A percentile compares a stretch with the other conserved stretches of the same genome.
These are phyloP conservation scores for Sordaria brevicollis DNA, from an alignment of 495 filamentous ascomycete genomes.

Conservation along the genomic window DNA sequence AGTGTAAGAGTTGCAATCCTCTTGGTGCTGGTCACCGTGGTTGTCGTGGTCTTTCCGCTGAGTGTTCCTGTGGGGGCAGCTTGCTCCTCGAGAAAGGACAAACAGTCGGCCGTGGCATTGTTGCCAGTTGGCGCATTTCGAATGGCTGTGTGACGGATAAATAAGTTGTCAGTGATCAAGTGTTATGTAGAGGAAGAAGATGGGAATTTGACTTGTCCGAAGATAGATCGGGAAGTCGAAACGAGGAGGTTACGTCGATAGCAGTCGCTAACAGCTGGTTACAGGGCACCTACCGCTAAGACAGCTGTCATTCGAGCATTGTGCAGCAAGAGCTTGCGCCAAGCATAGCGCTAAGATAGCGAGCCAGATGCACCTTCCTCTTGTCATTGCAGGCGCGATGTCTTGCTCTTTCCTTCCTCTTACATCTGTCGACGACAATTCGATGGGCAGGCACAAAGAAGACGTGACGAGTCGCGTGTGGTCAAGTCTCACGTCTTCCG, in stretches of 20 bases:
- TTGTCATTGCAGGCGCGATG: not conserved
- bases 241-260: not conserved
- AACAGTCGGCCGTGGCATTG: slow-evolving; percentile 18
- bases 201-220: not conserved
- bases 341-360: not conserved
- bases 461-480: not conserved
- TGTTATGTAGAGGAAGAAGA: not conserved
- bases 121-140: slow-evolving; percentile 4
- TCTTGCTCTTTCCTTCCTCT: not conserved
- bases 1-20: slow-evolving; percentile 1
- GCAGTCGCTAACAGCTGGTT: not conserved
- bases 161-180: not conserved
- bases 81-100: slow-evolving; percentile 5
- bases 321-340: not conserved
- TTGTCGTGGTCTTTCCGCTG: slow-evolving; percentile 4
- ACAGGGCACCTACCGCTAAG: slow-evolving; percentile 11
- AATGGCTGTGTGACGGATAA: slow-evolving; percentile 9
- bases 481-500: not conserved
- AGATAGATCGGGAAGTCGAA: not conserved
- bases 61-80: not conserved
- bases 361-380: not conserved
- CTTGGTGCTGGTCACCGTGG: slow-evolving; percentile 5
- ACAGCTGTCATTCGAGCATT: slow-evolving; percentile 11
- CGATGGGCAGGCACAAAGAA: accelerated
- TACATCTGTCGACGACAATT: not conserved